These are phyloP conservation scores for Mycena filopes DNA, from an alignment of 768 basidiomycete genomes.

Conservation along the genomic window DNA sequence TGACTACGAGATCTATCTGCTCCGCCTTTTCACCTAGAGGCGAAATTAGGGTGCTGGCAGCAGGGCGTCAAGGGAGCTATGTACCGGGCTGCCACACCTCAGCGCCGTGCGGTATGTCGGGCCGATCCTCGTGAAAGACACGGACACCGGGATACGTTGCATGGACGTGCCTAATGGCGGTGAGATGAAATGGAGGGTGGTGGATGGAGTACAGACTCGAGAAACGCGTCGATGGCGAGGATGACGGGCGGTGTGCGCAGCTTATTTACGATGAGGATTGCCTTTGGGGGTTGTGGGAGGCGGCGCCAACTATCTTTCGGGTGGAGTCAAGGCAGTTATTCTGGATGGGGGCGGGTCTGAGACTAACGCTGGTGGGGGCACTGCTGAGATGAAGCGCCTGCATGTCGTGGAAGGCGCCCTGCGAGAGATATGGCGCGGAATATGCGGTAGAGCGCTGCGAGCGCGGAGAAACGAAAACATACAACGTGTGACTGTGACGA, in stretches of 20 bases:
- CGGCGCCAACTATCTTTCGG: slow-evolving; percentile 50
- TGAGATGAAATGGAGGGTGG: slow-evolving; percentile 15
- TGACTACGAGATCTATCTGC: slow-evolving; percentile 87
- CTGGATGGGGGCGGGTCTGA: background rate
- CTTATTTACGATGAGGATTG: slow-evolving; percentile 84
- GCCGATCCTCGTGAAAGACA: slow-evolving; percentile 73
- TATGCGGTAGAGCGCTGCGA: slow-evolving; percentile 12
- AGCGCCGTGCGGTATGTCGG: slow-evolving; percentile 72
- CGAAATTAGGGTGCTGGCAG: slow-evolving; percentile 23
- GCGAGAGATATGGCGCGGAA: background rate
- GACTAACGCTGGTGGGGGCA: slow-evolving; percentile 38
- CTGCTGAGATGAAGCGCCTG: slow-evolving; percentile 18
- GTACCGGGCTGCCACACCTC: slow-evolving; percentile 74
- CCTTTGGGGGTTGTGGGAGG: slow-evolving; percentile 58
- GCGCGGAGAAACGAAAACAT: slow-evolving; percentile 22
- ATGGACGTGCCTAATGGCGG: slow-evolving; percentile 61
- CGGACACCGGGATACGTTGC: slow-evolving; percentile 67
- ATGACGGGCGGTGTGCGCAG: slow-evolving; percentile 81
- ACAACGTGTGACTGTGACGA: background rate
- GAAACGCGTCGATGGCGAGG: slow-evolving; percentile 78
- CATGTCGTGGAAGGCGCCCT: background rate
- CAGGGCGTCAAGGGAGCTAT: too few relatives aligned
- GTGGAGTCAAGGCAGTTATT: slow-evolving; percentile 23
- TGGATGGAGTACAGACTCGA: slow-evolving; percentile 59
- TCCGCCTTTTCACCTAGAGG: slow-evolving; percentile 58